Evolutionary conservation across 306 rosid genomes (phyloP).

Genomic region (Mimosa bimucronata): DNA sequence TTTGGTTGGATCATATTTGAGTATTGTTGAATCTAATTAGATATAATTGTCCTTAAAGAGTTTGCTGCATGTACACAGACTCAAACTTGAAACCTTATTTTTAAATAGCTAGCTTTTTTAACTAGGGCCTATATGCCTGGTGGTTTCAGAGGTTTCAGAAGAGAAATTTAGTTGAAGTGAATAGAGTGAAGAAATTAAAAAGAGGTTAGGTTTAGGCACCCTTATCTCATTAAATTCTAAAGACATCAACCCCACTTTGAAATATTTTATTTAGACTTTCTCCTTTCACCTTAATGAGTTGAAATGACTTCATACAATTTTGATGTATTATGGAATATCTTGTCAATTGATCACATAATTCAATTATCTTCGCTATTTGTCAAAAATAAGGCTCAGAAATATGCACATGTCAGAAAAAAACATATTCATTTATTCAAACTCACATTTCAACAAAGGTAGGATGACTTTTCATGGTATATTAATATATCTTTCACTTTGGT

Average conservation of each 20-base stretch:
- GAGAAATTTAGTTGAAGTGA: neutral
- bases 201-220: neutral
- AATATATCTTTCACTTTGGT: neutral
- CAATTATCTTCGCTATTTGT: neutral
- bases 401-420: neutral
- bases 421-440: neutral
- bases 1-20: no score
- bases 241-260: neutral
- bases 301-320: neutral
- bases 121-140: no score
- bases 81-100: no score
- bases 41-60: no score
- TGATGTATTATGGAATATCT: neutral
- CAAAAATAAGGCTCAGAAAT: slow-evolving; percentile 1
- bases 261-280: neutral
- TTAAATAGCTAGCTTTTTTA: no score
- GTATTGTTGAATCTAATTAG: no score
- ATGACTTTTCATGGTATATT: neutral
- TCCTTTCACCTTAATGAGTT: neutral
- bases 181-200: neutral
- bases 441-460: neutral
- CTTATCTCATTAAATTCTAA: neutral
- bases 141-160: no score
- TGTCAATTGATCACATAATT: slow-evolving; percentile 6
- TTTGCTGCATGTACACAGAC: no score